These are phyloP conservation scores for Ruellia speciosa DNA, from an alignment of 305 asterid species.

Conservation along the genomic window DNA sequence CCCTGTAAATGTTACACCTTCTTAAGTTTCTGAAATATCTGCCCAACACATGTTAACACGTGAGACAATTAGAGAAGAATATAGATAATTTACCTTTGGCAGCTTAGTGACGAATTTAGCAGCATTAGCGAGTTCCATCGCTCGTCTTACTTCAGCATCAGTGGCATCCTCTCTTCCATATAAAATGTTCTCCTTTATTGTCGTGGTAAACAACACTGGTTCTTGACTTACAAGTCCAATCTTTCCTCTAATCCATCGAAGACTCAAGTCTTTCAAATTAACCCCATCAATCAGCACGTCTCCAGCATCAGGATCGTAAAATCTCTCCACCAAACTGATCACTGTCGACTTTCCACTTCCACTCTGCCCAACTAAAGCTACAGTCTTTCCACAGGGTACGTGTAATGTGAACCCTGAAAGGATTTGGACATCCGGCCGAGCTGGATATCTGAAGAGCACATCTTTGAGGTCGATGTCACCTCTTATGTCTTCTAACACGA, in stretches of 20 bases:
- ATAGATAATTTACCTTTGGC: constrained; percentile 30
- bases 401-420: constrained; percentile 41
- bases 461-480: constrained; percentile 58
- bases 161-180: constrained; percentile 65
- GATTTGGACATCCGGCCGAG: constrained; percentile 52
- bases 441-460: constrained; percentile 55
- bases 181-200: constrained; percentile 50
- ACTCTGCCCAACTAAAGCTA: constrained; percentile 66
- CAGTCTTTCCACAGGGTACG: constrained; percentile 44
- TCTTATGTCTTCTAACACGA: constrained; percentile 29
- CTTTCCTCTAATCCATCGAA: constrained; percentile 54
- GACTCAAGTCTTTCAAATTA: constrained; percentile 36
- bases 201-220: constrained; percentile 56
- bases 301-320: constrained; percentile 73
- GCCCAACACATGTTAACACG: no score
- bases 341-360: constrained; percentile 73
- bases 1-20: no score
- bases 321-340: constrained; percentile 59
- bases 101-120: constrained; percentile 32
- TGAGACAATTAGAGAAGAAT: no score
- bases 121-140: constrained; percentile 68
- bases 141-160: constrained; percentile 51
- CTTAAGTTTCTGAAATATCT: no score
- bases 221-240: constrained; percentile 78
- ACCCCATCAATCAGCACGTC: constrained; percentile 57